These are phyloP conservation scores for Kurtzmaniella natalensis DNA, from an alignment of 1,139 yeast species.

Conservation along the genomic window DNA sequence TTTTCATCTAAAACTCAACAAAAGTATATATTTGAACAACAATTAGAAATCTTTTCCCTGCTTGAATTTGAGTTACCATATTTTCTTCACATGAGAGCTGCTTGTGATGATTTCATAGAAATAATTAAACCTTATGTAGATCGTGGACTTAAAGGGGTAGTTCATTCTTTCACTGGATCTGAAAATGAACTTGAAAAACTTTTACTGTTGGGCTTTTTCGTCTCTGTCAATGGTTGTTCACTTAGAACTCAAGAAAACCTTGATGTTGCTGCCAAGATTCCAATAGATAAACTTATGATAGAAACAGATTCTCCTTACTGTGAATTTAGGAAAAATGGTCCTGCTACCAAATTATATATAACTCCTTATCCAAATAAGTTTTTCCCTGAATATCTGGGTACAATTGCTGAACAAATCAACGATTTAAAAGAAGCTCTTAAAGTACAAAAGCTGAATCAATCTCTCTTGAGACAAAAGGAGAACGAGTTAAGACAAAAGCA, in stretches of 20 bases:
- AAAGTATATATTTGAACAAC: constrained; percentile 59
- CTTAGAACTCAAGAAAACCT: constrained; percentile 73
- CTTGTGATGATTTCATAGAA: constrained; percentile 73
- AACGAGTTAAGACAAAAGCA: constrained; percentile 2
- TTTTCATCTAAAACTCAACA: constrained; percentile 71
- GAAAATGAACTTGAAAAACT: constrained; percentile 52
- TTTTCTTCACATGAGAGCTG: constrained; percentile 84
- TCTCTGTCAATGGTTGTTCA: constrained; percentile 93
- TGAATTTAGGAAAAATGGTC: constrained; percentile 72
- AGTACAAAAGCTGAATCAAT: constrained; percentile 4
- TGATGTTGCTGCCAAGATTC: constrained; percentile 60
- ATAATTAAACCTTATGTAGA: constrained; percentile 56
- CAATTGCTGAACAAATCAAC: constrained; percentile 12
- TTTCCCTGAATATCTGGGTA: constrained; percentile 36
- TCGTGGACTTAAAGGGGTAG: constrained; percentile 54
- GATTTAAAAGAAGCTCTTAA: constrained; percentile 7
- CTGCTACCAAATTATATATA: constrained; percentile 62
- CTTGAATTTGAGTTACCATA: constrained; percentile 60
- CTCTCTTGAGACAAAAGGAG: constrained; percentile 5
- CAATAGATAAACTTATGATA: constrained; percentile 63
- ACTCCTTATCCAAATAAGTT: constrained; percentile 51
- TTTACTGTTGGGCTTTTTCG: constrained; percentile 56
- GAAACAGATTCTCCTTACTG: constrained; percentile 99
- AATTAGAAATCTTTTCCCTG: constrained; percentile 57
- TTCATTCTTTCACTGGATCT: constrained; percentile 92